Percentiles rank a stretch among this genome's conserved stretches.
Conservation (phyloP, 768 basidiomycete genomes). For the Tricholomella constricta region DNA sequence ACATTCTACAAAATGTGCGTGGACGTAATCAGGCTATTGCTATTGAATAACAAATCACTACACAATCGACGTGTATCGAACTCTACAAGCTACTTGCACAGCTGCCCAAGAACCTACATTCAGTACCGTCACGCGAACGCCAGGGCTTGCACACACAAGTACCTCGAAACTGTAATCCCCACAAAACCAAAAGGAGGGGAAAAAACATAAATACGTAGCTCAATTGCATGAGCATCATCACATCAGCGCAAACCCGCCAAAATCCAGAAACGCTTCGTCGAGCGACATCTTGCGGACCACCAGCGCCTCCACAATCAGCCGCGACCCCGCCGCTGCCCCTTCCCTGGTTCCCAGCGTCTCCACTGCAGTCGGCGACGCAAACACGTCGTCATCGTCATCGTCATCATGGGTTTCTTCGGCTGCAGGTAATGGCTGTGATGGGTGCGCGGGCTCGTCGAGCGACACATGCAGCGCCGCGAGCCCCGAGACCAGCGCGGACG, state of each 20-base stretch:
- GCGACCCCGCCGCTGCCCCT: slow-evolving; percentile 5
- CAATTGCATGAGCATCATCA: neutral
- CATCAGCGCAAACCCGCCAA: slow-evolving; percentile 57
- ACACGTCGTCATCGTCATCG: slow-evolving; percentile 39
- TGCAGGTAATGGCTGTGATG: neutral
- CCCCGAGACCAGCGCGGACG: slow-evolving; percentile 16
- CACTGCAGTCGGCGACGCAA: slow-evolving; percentile 31
- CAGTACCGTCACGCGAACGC: too few relatives aligned
- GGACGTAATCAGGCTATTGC: too few relatives aligned
- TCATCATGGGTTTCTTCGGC: slow-evolving; percentile 2
- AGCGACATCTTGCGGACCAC: slow-evolving; percentile 76
- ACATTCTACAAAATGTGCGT: too few relatives aligned
- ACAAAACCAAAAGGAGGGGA: too few relatives aligned
- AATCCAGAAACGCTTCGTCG: slow-evolving; percentile 78
- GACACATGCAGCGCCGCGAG: slow-evolving; percentile 19
- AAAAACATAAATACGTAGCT: too few relatives aligned
- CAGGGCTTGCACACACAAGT: too few relatives aligned
- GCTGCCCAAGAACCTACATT: too few relatives aligned
- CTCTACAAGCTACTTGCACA: too few relatives aligned
- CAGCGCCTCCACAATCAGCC: slow-evolving; percentile 81
- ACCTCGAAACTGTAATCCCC: too few relatives aligned
- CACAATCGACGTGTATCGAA: too few relatives aligned
- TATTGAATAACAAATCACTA: too few relatives aligned
- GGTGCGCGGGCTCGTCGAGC: slow-evolving; percentile 4
- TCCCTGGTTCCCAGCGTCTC: too few relatives aligned